Base-by-base conservation (phyloP, 1,284 basidiomycete genomes). In the Salmacisia buchloeana region DNA sequence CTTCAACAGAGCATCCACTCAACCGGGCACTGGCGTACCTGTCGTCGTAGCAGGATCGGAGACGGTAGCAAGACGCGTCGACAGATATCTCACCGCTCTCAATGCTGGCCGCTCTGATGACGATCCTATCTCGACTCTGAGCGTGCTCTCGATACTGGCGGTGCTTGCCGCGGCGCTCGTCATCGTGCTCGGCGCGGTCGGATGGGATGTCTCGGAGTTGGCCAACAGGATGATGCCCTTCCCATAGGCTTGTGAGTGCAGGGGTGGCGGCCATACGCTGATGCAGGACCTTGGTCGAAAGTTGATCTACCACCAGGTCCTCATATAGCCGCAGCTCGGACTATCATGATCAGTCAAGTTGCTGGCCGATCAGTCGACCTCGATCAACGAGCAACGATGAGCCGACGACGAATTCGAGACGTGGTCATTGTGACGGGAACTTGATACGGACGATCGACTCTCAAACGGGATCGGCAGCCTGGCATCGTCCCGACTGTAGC, bases 1-100 rank as follows among this genome's bases (percentile, higher is more conserved):
- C 29, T 29, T 2, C 27, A n/a, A n/a, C 23, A 60, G 59, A n/a
- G 80, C 80, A 0, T 75, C 72, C 2, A 78, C 80, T 1, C 80
- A 81, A 59, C 80, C 81, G 2, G 81, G 81, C 25, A 81, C 81
- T 1, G 80, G 79, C 36, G 73, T 75, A 6, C 73, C 75, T 3
- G 75, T 75, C 3, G 72, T 76, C 0, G 70, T 75, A 1, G 75
- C 75, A 0, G 75, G 75, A 2, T 70, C 70, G 21, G 72, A 69
- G 2, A 68, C 74, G 2, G 69, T 76, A 5, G 70, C 75, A 1
- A 63, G 72, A 12, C 46, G 67, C 3, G 63, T 76, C 23, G 66
- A 66, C 34, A 62, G 54, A 0, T 71, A 66, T 38, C 58, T 74
- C 49, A 25, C 18, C 31, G 49, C 49, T 12, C 49, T 54, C 12